Conservation (phyloP, 2,329 filamentous ascomycete genomes). For the Apiospora hydei region DNA sequence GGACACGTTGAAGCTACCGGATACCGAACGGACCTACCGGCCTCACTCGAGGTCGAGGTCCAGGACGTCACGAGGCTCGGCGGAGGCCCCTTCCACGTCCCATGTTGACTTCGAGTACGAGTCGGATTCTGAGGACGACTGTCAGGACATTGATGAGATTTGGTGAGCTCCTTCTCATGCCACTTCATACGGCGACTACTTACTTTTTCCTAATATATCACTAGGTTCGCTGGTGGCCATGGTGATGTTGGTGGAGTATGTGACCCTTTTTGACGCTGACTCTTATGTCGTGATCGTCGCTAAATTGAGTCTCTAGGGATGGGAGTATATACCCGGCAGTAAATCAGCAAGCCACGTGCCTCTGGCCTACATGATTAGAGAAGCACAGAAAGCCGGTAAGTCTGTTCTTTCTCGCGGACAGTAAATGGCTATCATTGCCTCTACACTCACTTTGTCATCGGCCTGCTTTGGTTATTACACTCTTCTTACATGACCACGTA, state of each 20-base stretch:
- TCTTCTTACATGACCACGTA: background rate
- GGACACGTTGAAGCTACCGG: constrained; percentile 30
- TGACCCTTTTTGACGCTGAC: background rate
- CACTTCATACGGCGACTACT: background rate
- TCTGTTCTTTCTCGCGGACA: background rate
- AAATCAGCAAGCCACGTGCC: constrained; percentile 74
- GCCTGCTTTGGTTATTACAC: no score
- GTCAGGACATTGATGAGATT: constrained; percentile 80
- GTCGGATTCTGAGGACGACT: constrained; percentile 54
- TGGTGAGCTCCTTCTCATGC: constrained; percentile 51
- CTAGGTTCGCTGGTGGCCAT: constrained; percentile 74
- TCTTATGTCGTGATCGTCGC: background rate
- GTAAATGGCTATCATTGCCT: background rate
- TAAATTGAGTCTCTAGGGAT: constrained; percentile 53
- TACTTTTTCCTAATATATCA: background rate
- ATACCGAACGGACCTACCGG: constrained; percentile 40
- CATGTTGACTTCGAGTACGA: constrained; percentile 41
- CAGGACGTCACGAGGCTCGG: constrained; percentile 35
- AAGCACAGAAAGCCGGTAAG: constrained; percentile 64
- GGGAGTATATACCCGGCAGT: constrained; percentile 62
- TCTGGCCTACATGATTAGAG: constrained; percentile 74
- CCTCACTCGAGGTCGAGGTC: constrained; percentile 45
- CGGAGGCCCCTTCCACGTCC: constrained; percentile 42
- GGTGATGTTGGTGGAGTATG: constrained; percentile 73
- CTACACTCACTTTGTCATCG: background rate